A percentile compares a stretch with the other conserved stretches of the same genome.
phyloP scores from a whole-genome alignment of 306 rosid genomes.

The Clitoria ternatea region DNA sequence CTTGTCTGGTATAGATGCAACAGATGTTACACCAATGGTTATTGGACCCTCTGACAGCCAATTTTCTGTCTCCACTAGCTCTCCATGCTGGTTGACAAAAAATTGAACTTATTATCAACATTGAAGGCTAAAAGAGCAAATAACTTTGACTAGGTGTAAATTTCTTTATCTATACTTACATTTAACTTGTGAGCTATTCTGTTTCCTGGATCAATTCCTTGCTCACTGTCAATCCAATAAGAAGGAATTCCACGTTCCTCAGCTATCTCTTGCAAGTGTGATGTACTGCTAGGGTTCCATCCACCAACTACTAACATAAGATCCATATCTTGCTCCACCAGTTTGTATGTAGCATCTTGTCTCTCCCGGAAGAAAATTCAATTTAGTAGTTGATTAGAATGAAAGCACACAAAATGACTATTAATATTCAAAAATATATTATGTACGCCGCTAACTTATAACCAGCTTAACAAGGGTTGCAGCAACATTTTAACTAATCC shows the following conservation, averaged over 20 bases:
- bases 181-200: conserved; percentile 73
- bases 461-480: not conserved
- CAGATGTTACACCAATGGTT: conserved; percentile 88
- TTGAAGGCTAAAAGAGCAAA: conserved; percentile 4
- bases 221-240: conserved; percentile 88
- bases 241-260: conserved; percentile 94
- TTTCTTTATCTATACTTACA: conserved; percentile 42
- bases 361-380: conserved; percentile 61
- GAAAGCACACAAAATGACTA: not conserved
- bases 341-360: conserved; percentile 97
- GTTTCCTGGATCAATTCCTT: conserved; percentile 97
- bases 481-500: not conserved
- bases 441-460: not conserved
- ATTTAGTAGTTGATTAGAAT: not conserved
- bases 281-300: conserved; percentile 96
- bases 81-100: conserved; percentile 69
- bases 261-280: conserved; percentile 97
- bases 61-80: conserved; percentile 89
- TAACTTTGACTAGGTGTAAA: not conserved
- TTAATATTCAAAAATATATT: not conserved
- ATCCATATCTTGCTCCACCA: conserved; percentile 77
- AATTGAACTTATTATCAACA: not conserved
- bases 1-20: conserved; percentile 99
- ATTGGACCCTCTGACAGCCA: conserved; percentile 83
- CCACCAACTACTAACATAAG: conserved; percentile 90